phyloP scores from a whole-genome alignment of 2,329 filamentous ascomycete genomes.

The Penicillium sclerotiorum region DNA sequence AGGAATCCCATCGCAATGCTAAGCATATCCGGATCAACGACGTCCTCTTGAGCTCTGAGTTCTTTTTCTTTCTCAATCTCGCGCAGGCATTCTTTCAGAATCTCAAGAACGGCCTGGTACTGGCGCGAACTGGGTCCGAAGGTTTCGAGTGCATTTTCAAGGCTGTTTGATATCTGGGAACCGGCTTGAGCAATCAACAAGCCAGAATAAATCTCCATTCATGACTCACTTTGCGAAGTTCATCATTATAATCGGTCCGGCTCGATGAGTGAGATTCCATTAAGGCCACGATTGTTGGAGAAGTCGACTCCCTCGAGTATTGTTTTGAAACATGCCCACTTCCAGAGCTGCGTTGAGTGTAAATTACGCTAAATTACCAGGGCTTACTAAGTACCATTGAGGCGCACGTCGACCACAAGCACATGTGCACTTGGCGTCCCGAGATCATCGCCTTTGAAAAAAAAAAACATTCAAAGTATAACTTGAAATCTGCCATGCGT shows the following conservation, averaged over 20 bases:
- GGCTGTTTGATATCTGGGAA: constrained; percentile 45
- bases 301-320: too few species aligned
- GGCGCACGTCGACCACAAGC: too few species aligned
- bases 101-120: constrained; percentile 40
- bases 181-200: not conserved
- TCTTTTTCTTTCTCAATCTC: constrained; percentile 28
- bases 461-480: too few species aligned
- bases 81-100: constrained; percentile 37
- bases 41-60: constrained; percentile 1
- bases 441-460: too few species aligned
- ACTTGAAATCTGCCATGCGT: too few species aligned
- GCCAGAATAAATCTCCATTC: too few species aligned
- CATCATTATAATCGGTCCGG: constrained; percentile 21
- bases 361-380: too few species aligned
- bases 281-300: too few species aligned
- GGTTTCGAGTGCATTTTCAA: constrained; percentile 43
- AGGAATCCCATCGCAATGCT: constrained; percentile 38
- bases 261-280: not conserved
- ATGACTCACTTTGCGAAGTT: constrained; percentile 20
- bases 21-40: constrained; percentile 34
- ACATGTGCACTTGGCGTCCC: too few species aligned
- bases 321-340: too few species aligned
- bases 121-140: constrained; percentile 42
- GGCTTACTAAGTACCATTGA: too few species aligned
- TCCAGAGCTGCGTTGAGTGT: too few species aligned